phyloP scores from a whole-genome alignment of 2,329 filamentous ascomycete genomes.

The Cladosporium colombiae region DNA sequence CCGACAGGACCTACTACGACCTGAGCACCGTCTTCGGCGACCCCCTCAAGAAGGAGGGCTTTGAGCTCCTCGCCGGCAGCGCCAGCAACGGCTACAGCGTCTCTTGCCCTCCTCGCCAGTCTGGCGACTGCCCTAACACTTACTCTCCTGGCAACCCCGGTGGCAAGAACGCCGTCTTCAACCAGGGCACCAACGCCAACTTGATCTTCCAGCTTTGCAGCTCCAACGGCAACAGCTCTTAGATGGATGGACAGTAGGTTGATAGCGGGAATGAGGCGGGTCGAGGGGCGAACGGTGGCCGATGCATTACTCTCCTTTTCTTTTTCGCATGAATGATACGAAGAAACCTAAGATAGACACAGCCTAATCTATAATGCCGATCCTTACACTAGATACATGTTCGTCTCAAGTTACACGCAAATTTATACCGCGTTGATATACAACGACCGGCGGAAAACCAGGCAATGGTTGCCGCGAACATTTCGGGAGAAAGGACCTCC shows the following conservation, averaged over 20 bases:
- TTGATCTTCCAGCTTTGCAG: slow-evolving; percentile 20
- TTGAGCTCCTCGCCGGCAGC: slow-evolving; percentile 13
- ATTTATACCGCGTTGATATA: too few relatives aligned
- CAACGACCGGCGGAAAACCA: background rate
- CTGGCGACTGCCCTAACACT: slow-evolving; percentile 19
- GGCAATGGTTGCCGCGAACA: background rate
- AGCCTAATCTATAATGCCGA: slow-evolving; percentile 4
- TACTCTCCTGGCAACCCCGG: slow-evolving; percentile 18
- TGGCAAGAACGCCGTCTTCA: slow-evolving; percentile 20
- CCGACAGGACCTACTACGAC: slow-evolving; percentile 21
- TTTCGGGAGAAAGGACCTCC: too few relatives aligned
- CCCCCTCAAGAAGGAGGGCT: slow-evolving; percentile 17
- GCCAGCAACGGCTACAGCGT: slow-evolving; percentile 16
- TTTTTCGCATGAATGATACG: background rate
- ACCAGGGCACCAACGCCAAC: slow-evolving; percentile 19
- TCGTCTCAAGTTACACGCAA: background rate
- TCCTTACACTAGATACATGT: background rate
- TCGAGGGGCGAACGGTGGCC: background rate
- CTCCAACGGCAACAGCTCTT: slow-evolving; percentile 18
- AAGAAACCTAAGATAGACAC: background rate
- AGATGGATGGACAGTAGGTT: background rate
- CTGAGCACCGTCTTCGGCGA: slow-evolving; percentile 19
- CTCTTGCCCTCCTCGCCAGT: slow-evolving; percentile 8
- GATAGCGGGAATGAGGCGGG: background rate
- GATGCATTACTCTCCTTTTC: background rate